Percentiles rank a stretch among this genome's conserved stretches.
Conservation (phyloP, 148 eudicot species). For the Limonium bicolor region DNA sequence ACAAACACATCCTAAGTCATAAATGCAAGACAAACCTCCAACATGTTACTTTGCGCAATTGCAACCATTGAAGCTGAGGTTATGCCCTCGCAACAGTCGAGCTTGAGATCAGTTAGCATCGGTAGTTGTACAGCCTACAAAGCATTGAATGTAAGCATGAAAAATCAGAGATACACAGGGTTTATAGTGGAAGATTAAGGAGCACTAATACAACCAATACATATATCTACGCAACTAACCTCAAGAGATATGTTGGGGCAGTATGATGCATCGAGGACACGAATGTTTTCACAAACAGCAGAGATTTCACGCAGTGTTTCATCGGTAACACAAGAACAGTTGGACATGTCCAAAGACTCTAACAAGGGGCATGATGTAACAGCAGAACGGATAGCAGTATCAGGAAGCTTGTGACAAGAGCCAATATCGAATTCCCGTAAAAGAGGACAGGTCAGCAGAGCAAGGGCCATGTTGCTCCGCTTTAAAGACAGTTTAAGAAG, state of each 20-base stretch:
- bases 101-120: slow-evolving; percentile 79
- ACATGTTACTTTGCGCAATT: slow-evolving; percentile 51
- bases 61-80: slow-evolving; percentile 95
- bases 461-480: slow-evolving; percentile 93
- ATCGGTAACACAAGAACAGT: slow-evolving; percentile 88
- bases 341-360: slow-evolving; percentile 84
- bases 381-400: slow-evolving; percentile 88
- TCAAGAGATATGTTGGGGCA: slow-evolving; percentile 92
- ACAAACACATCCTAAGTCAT: no score
- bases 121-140: slow-evolving; percentile 65
- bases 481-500: slow-evolving; percentile 68
- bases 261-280: slow-evolving; percentile 76
- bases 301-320: slow-evolving; percentile 90
- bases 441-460: slow-evolving; percentile 82
- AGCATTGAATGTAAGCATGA: slow-evolving; percentile 1
- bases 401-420: slow-evolving; percentile 97
- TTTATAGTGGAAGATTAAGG: not conserved
- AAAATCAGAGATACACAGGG: not conserved
- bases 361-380: slow-evolving; percentile 76
- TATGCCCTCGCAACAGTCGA: slow-evolving; percentile 91
- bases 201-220: not conserved
- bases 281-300: slow-evolving; percentile 46
- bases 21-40: slow-evolving; percentile 45
- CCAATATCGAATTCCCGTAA: slow-evolving; percentile 75
- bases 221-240: slow-evolving; percentile 35